These are phyloP conservation scores for Suillus tomentosus DNA, from an alignment of 768 basidiomycete genomes.

Conservation along the genomic window DNA sequence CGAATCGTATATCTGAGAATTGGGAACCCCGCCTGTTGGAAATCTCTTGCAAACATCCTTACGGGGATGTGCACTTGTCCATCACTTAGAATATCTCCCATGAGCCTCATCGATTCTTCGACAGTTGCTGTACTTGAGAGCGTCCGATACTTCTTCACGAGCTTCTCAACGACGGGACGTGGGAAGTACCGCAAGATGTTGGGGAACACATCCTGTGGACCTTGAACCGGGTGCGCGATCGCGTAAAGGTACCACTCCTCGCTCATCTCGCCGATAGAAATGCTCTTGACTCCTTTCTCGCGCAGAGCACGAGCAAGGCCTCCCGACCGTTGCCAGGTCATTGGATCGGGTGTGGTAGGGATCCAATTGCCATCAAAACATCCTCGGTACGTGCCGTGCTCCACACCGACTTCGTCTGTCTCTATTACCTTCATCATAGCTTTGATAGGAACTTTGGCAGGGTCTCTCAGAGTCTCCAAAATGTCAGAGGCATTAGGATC, in stretches of 20 bases:
- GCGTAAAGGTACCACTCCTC: constrained; percentile 83
- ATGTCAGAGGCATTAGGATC: constrained; percentile 53
- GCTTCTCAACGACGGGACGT: constrained; percentile 42
- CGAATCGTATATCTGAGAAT: constrained; percentile 68
- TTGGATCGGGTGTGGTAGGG: constrained; percentile 50
- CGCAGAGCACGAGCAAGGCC: constrained; percentile 54
- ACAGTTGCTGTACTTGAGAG: constrained; percentile 42
- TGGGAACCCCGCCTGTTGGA: constrained; percentile 57
- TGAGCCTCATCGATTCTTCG: constrained; percentile 47
- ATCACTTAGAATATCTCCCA: constrained; percentile 61
- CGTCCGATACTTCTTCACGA: constrained; percentile 47
- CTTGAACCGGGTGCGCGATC: constrained; percentile 60
- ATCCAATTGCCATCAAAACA: constrained; percentile 64
- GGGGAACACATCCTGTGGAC: constrained; percentile 50
- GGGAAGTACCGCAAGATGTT: constrained; percentile 68
- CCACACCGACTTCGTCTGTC: constrained; percentile 50
- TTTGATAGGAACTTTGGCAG: constrained; percentile 46
- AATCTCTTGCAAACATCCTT: constrained; percentile 61
- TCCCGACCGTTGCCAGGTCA: constrained; percentile 70
- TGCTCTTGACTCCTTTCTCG: constrained; percentile 58
- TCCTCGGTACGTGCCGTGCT: constrained; percentile 69
- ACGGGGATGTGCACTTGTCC: constrained; percentile 72
- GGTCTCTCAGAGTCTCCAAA: constrained; percentile 53
- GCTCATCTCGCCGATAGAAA: constrained; percentile 67
- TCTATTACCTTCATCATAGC: constrained; percentile 61